These are phyloP conservation scores for Balamuthia mandrillaris DNA, from an alignment of 208 protist species.

Conservation along the genomic window DNA sequence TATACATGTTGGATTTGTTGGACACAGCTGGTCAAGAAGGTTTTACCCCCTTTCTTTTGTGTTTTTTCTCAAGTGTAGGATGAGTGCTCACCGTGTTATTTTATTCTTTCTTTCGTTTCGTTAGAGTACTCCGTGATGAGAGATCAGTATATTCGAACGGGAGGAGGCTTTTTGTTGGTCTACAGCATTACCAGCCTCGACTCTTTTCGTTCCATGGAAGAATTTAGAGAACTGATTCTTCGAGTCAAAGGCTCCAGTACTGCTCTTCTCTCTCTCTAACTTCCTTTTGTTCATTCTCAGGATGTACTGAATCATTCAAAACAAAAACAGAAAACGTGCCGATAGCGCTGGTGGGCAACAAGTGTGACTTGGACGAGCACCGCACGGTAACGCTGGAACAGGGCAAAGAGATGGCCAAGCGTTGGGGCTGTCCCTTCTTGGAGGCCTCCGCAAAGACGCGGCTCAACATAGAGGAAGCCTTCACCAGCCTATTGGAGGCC, in stretches of 20 bases:
- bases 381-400: constrained; percentile 58
- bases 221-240: background rate
- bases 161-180: background rate
- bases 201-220: background rate
- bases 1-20: background rate
- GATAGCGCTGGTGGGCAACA: constrained; percentile 65
- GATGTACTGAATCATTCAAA: too few relatives aligned
- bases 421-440: constrained; percentile 60
- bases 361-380: constrained; percentile 65
- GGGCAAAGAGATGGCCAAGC: constrained; percentile 64
- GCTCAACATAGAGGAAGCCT: constrained; percentile 71
- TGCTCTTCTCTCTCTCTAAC: too few relatives aligned
- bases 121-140: background rate
- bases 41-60: background rate
- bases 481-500: too few relatives aligned
- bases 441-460: constrained; percentile 73
- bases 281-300: too few relatives aligned
- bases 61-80: background rate
- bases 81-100: background rate
- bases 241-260: background rate
- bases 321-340: too few relatives aligned
- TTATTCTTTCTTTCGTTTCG: background rate
- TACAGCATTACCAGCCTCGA: background rate
- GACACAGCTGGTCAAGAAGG: background rate
- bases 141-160: background rate